Base-by-base conservation (phyloP, 2,329 filamentous ascomycete genomes). In the Phialophora chinensis region DNA sequence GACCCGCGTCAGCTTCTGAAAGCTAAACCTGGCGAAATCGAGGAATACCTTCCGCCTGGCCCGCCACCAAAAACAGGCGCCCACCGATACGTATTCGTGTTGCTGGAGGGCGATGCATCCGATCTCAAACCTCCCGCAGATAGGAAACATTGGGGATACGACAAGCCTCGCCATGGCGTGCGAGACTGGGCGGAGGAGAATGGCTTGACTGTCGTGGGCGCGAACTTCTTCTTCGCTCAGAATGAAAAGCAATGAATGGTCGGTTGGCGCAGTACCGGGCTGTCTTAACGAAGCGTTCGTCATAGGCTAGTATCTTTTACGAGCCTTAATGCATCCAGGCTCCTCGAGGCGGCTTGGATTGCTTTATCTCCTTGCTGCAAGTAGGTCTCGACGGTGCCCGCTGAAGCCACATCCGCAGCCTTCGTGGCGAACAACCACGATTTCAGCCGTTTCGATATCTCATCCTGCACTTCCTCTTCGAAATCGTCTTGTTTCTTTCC, bases 11-110 rank as follows among this genome's bases (percentile, higher is more conserved):
- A 62, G n/a, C 8, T 50, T 17, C 49, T 69, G 23, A 52, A 66
- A 61, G 62, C 65, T 42, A 69, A 66, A 60, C 64, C 65, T 3
- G 75, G 79, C 31, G 79, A 83, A 52, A 72, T 86, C 6, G 73
- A 84, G 58, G 73, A 77, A 65, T 87, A 86, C 71, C 82, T 85
- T 69, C 79, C 84, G 4, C 86, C 86, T 0, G 80, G 79, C 5
- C 85, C 86, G 33, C 86, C 85, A 0, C 75, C 79, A 6, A 83
- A 84, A 75, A 87, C 85, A 0, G 84, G 85, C 2, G 82, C 83
- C 71, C 85, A 87, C 71, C 78, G 86, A 61, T 87, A 87, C 73
- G 82, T 87, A 3, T 85, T 87, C 68, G 76, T 86, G 4, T 78
- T 84, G 6, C 77, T 87, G 64, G 80, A 75, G 60, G 78, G 77